Evolutionary conservation across 176 grass and related monocot species (phyloP).

Genomic region (Oropetium thomaeum): DNA sequence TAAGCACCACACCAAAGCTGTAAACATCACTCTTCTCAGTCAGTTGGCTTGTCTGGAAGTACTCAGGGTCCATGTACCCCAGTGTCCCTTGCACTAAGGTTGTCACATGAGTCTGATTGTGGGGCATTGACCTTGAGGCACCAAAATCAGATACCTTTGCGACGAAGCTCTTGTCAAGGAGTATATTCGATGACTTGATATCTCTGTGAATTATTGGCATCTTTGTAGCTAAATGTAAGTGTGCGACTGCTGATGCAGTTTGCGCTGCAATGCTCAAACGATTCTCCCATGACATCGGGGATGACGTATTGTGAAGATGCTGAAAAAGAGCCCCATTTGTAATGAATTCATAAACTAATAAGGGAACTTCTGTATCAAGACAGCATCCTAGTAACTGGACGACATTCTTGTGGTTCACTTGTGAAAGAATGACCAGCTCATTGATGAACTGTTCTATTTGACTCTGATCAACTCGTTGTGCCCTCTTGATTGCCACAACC

Average conservation of each 20-base stretch:
- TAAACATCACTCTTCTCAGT: slow-evolving; percentile 72
- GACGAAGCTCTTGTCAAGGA: slow-evolving; percentile 41
- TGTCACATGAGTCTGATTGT: slow-evolving; percentile 57
- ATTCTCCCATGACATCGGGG: slow-evolving; percentile 40
- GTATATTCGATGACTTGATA: slow-evolving; percentile 63
- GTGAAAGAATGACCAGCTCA: slow-evolving; percentile 55
- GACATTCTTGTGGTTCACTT: slow-evolving; percentile 52
- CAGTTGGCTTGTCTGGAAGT: slow-evolving; percentile 56
- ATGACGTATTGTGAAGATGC: slow-evolving; percentile 40
- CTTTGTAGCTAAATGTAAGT: slow-evolving; percentile 43
- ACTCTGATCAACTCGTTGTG: slow-evolving; percentile 45
- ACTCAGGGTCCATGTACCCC: slow-evolving; percentile 68
- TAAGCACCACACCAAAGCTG: slow-evolving; percentile 62
- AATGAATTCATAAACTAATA: slow-evolving; percentile 71
- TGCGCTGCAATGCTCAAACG: slow-evolving; percentile 56
- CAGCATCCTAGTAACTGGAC: slow-evolving; percentile 65
- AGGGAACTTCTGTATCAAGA: slow-evolving; percentile 53
- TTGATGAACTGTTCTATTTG: slow-evolving; percentile 68
- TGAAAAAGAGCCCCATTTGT: slow-evolving; percentile 53
- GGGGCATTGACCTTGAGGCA: slow-evolving; percentile 52
- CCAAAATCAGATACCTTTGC: slow-evolving; percentile 71
- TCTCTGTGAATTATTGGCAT: slow-evolving; percentile 57
- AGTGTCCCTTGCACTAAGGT: slow-evolving; percentile 60
- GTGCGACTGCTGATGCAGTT: slow-evolving; percentile 53
- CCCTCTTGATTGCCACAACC: slow-evolving; percentile 57